Evolutionary conservation across 2,329 filamentous ascomycete genomes (phyloP).

Genomic region (Neobulgaria alba): DNA sequence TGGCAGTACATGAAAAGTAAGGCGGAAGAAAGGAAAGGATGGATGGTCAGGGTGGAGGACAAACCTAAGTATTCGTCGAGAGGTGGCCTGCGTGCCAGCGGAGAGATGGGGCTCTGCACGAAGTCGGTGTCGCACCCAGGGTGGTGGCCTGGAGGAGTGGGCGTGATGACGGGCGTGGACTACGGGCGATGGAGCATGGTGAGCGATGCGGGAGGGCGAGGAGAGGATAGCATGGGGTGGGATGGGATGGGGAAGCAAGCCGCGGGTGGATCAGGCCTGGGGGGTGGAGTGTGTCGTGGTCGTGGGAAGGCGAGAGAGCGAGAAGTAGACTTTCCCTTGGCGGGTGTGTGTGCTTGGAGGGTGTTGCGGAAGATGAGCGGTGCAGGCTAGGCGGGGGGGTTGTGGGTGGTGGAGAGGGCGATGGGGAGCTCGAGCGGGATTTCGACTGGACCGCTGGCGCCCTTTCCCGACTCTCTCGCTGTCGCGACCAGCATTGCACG

Average conservation of each 20-base stretch:
- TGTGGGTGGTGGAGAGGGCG: no score
- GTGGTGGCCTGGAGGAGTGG: conserved; percentile 4
- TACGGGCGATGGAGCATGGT: conserved; percentile 5
- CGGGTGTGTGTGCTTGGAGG: no score
- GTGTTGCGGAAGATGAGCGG: no score
- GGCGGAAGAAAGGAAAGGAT: conserved; percentile 19
- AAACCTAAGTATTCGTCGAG: conserved; percentile 23
- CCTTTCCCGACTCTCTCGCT: conserved; percentile 6
- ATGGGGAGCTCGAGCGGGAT: no score
- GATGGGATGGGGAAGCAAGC: no score
- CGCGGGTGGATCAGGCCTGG: no score
- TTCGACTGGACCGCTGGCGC: no score
- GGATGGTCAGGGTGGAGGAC: conserved; percentile 9
- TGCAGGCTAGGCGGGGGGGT: no score
- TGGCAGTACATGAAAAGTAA: conserved; percentile 20
- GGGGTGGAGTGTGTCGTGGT: no score
- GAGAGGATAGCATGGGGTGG: not conserved
- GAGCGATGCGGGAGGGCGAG: no score
- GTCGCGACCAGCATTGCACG: conserved; percentile 4
- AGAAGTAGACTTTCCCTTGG: no score
- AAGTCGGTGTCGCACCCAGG: conserved; percentile 11
- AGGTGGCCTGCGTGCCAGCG: conserved; percentile 8
- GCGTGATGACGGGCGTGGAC: conserved; percentile 6
- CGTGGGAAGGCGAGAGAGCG: no score
- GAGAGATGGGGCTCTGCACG: conserved; percentile 17